Evolutionary conservation across 345 rosid species (phyloP).

Genomic region (Stellera chamaejasme): DNA sequence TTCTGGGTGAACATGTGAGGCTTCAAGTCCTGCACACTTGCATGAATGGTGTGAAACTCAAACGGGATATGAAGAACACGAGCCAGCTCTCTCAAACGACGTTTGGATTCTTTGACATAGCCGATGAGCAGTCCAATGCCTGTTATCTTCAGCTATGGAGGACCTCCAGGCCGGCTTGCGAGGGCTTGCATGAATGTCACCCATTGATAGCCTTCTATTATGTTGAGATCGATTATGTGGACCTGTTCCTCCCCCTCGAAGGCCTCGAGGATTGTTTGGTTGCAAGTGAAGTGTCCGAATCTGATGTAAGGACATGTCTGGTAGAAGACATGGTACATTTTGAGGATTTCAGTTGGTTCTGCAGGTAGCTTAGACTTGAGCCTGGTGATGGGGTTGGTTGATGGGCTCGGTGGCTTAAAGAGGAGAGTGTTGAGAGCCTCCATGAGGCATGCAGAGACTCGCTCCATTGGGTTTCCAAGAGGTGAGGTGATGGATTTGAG

Average conservation of each 20-base stretch:
- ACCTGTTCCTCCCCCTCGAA: slow-evolving; percentile 68
- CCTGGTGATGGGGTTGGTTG: slow-evolving; percentile 14
- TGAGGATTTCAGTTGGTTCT: slow-evolving; percentile 44
- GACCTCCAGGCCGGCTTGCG: slow-evolving; percentile 43
- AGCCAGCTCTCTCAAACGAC: slow-evolving; percentile 50
- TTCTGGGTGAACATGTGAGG: slow-evolving; percentile 59
- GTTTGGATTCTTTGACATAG: slow-evolving; percentile 29
- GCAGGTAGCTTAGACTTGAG: slow-evolving; percentile 35
- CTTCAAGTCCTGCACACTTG: slow-evolving; percentile 41
- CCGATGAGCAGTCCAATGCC: slow-evolving; percentile 43
- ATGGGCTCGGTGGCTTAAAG: slow-evolving; percentile 11
- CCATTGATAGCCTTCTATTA: slow-evolving; percentile 68
- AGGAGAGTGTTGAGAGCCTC: slow-evolving; percentile 52
- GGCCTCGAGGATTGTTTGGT: slow-evolving; percentile 61
- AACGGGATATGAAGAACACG: slow-evolving; percentile 56
- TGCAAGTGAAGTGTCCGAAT: slow-evolving; percentile 65
- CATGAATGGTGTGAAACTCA: slow-evolving; percentile 42
- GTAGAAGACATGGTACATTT: slow-evolving; percentile 51
- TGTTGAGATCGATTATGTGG: slow-evolving; percentile 59
- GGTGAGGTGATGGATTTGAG: slow-evolving; percentile 50
- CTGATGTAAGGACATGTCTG: slow-evolving; percentile 61
- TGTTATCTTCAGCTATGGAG: slow-evolving; percentile 52
- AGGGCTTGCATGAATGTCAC: slow-evolving; percentile 74
- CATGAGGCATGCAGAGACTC: slow-evolving; percentile 59
- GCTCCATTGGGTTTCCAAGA: slow-evolving; percentile 55